Base-by-base conservation (phyloP, 208 protist genomes). In the Leptomonas seymouri region DNA sequence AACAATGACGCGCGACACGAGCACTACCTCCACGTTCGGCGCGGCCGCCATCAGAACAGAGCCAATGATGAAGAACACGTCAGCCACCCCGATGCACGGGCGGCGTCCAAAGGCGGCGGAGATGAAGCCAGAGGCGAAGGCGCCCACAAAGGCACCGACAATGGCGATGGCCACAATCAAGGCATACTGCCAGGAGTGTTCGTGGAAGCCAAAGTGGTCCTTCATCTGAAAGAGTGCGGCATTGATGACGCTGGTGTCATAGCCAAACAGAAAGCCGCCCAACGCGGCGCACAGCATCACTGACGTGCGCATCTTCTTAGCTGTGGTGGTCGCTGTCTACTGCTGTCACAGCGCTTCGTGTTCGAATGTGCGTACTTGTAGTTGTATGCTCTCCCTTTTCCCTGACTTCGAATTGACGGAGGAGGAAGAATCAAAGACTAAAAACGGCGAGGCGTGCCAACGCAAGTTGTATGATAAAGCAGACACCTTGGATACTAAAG, bases 191-290 rank as follows among this genome's bases (percentile, higher is more conserved):
- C 87, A 93, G 14, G 87, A 89, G 64, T 96, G 84, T 28, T 87
- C 84, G 48, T 69, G 67, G 45, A 94, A 91, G 39, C 84, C 87
- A 53, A 96, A 97, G 81, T 96, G 80, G 55, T 92, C 85, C 67
- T 97, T 97, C 80, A 98, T 93, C 74, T 97, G 93, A 44, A 98
- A 93, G 45, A 98, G 70, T 0, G 92, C 90, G 7, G 86, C 94
- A 44, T 95, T 96, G 67, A 98, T 93, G 39, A 98, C 87, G 66
- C 82, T 89, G 8, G 94, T 98, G 75, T 97, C 94, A 70, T 97
- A 98, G n/a, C 94, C 94, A 73, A 97, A 97, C 15, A 97, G 88
- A 67, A 94, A 91, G 14, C 94, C 94, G 59, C 92, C 92, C 41
- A 97, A 76, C 42, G 94, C 91, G 67, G 92, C 92, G 59, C 88